Evolutionary conservation across 179 eudicot genomes (phyloP).

Genomic region (Dionaea muscipula): DNA sequence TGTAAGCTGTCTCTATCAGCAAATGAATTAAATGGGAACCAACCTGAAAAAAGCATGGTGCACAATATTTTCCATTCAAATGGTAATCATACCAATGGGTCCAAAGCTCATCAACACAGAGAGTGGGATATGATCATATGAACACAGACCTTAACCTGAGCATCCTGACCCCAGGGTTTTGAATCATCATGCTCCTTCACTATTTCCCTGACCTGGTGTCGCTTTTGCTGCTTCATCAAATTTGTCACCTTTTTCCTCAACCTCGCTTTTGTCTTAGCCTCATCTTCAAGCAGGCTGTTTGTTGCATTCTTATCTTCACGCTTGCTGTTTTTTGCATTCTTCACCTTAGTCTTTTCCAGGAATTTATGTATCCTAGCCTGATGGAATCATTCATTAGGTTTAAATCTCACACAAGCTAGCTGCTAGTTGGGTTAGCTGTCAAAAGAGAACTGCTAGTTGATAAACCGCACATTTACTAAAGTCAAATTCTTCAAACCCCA

Average conservation of each 20-base stretch:
- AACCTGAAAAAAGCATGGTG: slow-evolving; percentile 35
- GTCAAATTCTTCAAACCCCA: no score
- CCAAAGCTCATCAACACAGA: background rate
- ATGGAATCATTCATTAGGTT: background rate
- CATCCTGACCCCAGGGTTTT: slow-evolving; percentile 70
- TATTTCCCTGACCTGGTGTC: slow-evolving; percentile 37
- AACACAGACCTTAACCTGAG: slow-evolving; percentile 79
- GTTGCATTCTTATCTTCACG: slow-evolving; percentile 28
- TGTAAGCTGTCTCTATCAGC: slow-evolving; percentile 66
- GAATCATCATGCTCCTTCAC: slow-evolving; percentile 46
- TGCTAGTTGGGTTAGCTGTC: no score
- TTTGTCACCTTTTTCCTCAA: slow-evolving; percentile 43
- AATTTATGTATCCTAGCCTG: slow-evolving; percentile 68
- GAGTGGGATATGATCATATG: background rate
- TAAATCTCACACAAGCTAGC: no score
- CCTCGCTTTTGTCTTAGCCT: slow-evolving; percentile 32
- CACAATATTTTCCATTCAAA: slow-evolving; percentile 1
- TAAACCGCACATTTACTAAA: no score
- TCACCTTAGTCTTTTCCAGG: slow-evolving; percentile 54
- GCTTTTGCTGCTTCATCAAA: slow-evolving; percentile 74
- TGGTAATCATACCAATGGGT: background rate
- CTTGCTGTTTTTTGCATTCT: slow-evolving; percentile 14
- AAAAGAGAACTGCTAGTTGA: no score
- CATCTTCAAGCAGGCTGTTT: slow-evolving; percentile 4
- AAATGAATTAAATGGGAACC: slow-evolving; percentile 74